These are phyloP conservation scores for Dactylis glomerata DNA, from an alignment of 176 grass and related monocot species.

Conservation along the genomic window DNA sequence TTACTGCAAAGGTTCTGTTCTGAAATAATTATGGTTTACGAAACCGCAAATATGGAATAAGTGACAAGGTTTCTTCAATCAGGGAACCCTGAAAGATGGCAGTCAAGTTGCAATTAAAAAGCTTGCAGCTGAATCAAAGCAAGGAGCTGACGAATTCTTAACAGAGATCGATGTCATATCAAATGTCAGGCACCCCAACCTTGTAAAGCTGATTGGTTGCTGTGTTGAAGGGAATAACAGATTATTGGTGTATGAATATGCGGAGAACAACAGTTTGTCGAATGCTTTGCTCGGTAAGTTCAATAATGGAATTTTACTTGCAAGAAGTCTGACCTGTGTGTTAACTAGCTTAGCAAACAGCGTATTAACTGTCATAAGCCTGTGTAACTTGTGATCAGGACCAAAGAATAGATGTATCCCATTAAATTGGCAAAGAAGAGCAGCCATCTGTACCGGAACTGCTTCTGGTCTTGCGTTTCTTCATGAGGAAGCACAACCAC, in stretches of 20 bases:
- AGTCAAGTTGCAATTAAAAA: slow-evolving; percentile 61
- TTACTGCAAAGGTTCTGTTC: slow-evolving; percentile 12
- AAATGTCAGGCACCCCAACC: slow-evolving; percentile 67
- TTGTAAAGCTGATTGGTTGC: slow-evolving; percentile 64
- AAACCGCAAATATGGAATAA: slow-evolving; percentile 14
- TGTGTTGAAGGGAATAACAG: slow-evolving; percentile 43
- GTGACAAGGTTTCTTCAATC: slow-evolving; percentile 23
- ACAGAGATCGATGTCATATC: slow-evolving; percentile 71
- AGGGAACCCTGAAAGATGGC: slow-evolving; percentile 53
- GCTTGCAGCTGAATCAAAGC: slow-evolving; percentile 64
- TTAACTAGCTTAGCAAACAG: neutral
- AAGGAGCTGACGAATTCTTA: slow-evolving; percentile 59
- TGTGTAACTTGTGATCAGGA: slow-evolving; percentile 40
- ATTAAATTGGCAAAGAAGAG: slow-evolving; percentile 55
- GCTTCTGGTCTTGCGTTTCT: slow-evolving; percentile 68
- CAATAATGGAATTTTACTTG: neutral
- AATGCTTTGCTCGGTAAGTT: slow-evolving; percentile 63
- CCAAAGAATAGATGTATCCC: slow-evolving; percentile 49
- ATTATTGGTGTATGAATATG: slow-evolving; percentile 60
- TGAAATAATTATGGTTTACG: neutral
- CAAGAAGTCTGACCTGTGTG: neutral
- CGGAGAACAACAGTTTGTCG: slow-evolving; percentile 55
- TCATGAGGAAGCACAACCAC: slow-evolving; percentile 61
- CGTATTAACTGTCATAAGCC: slow-evolving; percentile 16
- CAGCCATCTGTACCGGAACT: slow-evolving; percentile 59